Conservation (phyloP, 1,284 basidiomycete species). For the Amylostereum areolatum region DNA sequence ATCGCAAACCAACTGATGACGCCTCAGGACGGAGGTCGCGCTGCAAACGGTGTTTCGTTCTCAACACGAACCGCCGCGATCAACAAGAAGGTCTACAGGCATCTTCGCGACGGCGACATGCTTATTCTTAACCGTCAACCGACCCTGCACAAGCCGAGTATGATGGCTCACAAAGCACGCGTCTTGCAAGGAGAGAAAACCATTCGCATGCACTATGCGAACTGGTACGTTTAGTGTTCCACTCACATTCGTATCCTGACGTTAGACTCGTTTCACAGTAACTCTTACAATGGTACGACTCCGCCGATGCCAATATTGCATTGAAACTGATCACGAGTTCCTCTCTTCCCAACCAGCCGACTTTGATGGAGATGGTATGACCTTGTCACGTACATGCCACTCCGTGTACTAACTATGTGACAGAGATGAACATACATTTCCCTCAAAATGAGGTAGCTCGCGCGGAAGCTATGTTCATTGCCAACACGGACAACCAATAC, state of each 20-base stretch:
- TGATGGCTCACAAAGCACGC: constrained; percentile 98
- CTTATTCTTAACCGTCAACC: constrained; percentile 98
- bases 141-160: constrained; percentile 98
- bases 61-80: constrained; percentile 68
- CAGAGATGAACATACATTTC: constrained; percentile 99
- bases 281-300: constrained; percentile 86
- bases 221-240: constrained; percentile 61
- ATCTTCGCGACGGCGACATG: constrained; percentile 93
- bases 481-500: constrained; percentile 99
- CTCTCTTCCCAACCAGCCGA: constrained; percentile 58
- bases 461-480: constrained; percentile 90
- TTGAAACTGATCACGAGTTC: constrained; percentile 12
- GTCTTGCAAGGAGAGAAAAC: constrained; percentile 96
- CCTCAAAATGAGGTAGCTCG: constrained; percentile 94
- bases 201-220: constrained; percentile 99
- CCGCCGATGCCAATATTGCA: constrained; percentile 1
- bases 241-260: constrained; percentile 3
- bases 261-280: constrained; percentile 42
- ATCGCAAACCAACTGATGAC: constrained; percentile 97
- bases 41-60: constrained; percentile 48
- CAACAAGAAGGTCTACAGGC: constrained; percentile 98
- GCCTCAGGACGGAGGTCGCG: constrained; percentile 71
- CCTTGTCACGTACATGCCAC: constrained; percentile 1
- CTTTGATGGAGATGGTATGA: constrained; percentile 92
- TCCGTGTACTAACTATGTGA: constrained; percentile 7